These are phyloP conservation scores for Neurospora sp. DNA, from an alignment of 2,329 filamentous ascomycete genomes.

Conservation along the genomic window DNA sequence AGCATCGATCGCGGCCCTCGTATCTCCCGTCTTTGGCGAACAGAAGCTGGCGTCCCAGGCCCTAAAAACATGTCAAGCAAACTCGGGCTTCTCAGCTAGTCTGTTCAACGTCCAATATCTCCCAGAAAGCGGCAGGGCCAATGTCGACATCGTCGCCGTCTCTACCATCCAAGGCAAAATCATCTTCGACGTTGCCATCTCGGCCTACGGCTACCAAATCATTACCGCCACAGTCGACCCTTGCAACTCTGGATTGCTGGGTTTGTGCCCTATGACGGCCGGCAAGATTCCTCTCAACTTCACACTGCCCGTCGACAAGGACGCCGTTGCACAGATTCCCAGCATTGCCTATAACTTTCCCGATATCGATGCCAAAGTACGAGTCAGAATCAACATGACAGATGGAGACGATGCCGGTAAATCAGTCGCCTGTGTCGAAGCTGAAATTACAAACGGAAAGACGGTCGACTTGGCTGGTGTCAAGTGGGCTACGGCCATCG, in stretches of 20 bases:
- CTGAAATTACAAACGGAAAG: conserved; percentile 71
- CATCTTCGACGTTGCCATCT: conserved; percentile 56
- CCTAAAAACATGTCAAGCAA: conserved; percentile 63
- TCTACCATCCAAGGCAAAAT: conserved; percentile 67
- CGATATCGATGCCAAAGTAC: conserved; percentile 70
- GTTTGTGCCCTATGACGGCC: conserved; percentile 73
- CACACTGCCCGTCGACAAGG: conserved; percentile 46
- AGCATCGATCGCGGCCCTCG: conserved; percentile 9
- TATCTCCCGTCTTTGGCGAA: conserved; percentile 14
- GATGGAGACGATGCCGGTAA: conserved; percentile 32
- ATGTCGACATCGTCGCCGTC: conserved; percentile 61
- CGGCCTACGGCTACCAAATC: conserved; percentile 63
- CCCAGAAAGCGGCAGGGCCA: conserved; percentile 51
- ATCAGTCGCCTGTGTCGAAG: conserved; percentile 69
- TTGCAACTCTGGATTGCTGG: conserved; percentile 51
- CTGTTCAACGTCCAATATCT: conserved; percentile 69
- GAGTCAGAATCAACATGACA: conserved; percentile 61
- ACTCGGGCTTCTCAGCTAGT: conserved; percentile 69
- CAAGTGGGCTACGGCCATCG: conserved; percentile 69
- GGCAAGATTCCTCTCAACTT: conserved; percentile 46
- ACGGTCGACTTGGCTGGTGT: conserved; percentile 73
- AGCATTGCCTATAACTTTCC: conserved; percentile 73
- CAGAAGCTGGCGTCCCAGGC: conserved; percentile 38
- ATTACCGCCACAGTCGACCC: conserved; percentile 56
- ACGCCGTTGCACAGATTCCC: conserved; percentile 54